Percentiles rank a stretch among this genome's conserved stretches.
Evolutionary conservation across 1,139 yeast genomes (phyloP).

Genomic region (Candida labiduridarum): DNA sequence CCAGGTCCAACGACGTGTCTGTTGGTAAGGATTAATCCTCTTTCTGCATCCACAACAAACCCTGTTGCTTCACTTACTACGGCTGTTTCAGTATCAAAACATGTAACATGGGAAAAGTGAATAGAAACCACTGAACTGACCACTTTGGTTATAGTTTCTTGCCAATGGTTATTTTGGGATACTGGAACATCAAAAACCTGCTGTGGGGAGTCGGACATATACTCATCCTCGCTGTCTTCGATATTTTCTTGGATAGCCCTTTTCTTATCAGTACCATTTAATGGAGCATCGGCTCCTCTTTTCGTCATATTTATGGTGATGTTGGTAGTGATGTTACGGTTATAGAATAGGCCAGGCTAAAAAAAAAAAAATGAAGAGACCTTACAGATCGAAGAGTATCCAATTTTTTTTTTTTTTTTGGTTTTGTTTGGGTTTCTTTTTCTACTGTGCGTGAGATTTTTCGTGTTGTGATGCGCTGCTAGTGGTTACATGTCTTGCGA

Average conservation of each 20-base stretch:
- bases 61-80: constrained; percentile 92
- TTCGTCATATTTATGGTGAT: constrained; percentile 14
- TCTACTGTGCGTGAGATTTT: background rate
- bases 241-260: constrained; percentile 5
- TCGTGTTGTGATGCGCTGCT: constrained; percentile 7
- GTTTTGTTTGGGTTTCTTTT: background rate
- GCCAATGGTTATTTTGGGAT: constrained; percentile 54
- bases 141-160: constrained; percentile 75
- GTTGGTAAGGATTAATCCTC: constrained; percentile 86
- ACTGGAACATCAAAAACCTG: constrained; percentile 19
- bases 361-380: constrained; percentile 1
- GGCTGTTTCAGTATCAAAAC: constrained; percentile 84
- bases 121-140: constrained; percentile 88
- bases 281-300: constrained; percentile 19
- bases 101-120: constrained; percentile 83
- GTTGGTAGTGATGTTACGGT: background rate
- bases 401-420: constrained; percentile 3
- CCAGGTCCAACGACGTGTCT: constrained; percentile 96
- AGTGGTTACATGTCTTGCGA: background rate
- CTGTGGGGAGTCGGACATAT: constrained; percentile 16
- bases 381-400: background rate
- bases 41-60: constrained; percentile 82
- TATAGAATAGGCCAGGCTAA: background rate
- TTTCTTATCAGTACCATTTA: constrained; percentile 16
- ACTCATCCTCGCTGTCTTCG: constrained; percentile 16